Percentiles rank a stretch among this genome's conserved stretches.
Conservation (phyloP, 495 filamentous ascomycete genomes). For the Neurospora pannonica region DNA sequence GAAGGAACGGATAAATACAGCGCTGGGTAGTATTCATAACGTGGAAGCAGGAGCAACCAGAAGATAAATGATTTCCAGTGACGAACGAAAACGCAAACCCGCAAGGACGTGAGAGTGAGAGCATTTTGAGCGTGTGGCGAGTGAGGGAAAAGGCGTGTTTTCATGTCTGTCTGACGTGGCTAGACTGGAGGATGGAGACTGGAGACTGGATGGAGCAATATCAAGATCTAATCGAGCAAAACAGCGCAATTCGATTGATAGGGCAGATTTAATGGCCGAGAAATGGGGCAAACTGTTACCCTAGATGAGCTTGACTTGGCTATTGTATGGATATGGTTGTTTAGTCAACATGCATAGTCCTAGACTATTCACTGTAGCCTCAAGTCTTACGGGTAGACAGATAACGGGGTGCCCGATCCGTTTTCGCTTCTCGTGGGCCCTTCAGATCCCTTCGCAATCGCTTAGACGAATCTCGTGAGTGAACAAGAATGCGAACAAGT, state of each 20-base stretch:
- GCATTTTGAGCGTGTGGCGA: neutral
- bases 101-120: neutral
- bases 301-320: neutral
- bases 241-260: neutral
- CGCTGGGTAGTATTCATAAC: neutral
- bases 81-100: neutral
- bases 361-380: neutral
- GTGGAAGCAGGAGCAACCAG: neutral
- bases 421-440: neutral
- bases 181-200: neutral
- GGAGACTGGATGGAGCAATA: neutral
- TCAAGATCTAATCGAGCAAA: neutral
- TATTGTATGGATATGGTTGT: neutral
- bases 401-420: neutral
- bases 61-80: neutral
- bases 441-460: neutral
- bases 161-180: neutral
- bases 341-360: neutral
- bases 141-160: neutral
- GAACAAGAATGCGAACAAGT: neutral
- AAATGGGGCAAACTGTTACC: neutral
- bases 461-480: neutral
- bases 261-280: neutral
- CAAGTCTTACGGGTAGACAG: neutral
- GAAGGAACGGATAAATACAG: neutral